Evolutionary conservation across 2,329 filamentous ascomycete genomes (phyloP).

Genomic region (Ophiostoma sp.): DNA sequence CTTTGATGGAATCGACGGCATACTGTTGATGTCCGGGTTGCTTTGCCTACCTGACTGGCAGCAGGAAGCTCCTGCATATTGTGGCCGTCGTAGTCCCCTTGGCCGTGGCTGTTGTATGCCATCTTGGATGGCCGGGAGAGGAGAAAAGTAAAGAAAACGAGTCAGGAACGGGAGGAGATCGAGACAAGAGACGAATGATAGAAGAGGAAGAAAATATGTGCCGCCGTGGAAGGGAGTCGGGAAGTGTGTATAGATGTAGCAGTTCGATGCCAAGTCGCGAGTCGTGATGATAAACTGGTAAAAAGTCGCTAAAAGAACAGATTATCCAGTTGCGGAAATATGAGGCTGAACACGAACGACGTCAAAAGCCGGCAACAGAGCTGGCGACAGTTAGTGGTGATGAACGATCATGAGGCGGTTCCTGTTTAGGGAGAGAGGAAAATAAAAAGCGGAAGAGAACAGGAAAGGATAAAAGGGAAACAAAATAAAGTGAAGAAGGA

Average conservation of each 20-base stretch:
- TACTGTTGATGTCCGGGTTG: background rate
- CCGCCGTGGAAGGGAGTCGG: background rate
- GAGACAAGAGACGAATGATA: no score
- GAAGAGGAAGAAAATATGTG: no score
- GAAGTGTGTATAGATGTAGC: conserved; percentile 14
- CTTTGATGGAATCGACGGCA: background rate
- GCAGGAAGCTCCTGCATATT: conserved; percentile 61
- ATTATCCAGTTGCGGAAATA: background rate
- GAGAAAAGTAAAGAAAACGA: background rate
- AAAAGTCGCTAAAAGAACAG: conserved; percentile 8
- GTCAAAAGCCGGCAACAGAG: background rate
- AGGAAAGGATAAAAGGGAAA: conserved; percentile 10
- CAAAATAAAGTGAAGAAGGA: background rate
- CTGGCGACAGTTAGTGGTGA: conserved; percentile 5
- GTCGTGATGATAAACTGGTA: conserved; percentile 21
- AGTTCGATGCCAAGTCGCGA: background rate
- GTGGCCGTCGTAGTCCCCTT: conserved; percentile 54
- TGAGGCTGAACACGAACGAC: conserved; percentile 17
- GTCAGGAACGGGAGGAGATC: background rate
- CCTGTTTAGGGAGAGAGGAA: background rate
- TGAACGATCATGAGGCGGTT: background rate
- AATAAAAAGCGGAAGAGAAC: background rate
- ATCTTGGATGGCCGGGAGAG: conserved; percentile 19
- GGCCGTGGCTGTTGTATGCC: conserved; percentile 28
- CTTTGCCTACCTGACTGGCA: conserved; percentile 49